phyloP scores from a whole-genome alignment of 1,139 yeast genomes.

The Debaryomyces subglobosus region DNA sequence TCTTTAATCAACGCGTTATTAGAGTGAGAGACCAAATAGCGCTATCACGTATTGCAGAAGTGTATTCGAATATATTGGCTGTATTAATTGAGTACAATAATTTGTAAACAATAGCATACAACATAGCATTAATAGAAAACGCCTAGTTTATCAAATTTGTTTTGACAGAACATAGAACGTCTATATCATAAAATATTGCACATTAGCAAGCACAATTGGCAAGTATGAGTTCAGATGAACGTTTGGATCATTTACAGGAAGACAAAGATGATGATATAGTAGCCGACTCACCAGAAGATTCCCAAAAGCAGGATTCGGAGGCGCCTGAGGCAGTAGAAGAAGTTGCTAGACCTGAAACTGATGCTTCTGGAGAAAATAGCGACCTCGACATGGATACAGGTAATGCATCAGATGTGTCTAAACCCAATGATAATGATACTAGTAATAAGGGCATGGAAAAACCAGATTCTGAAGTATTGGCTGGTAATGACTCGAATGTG shows the following conservation, averaged over 20 bases:
- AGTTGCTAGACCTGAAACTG: not conserved
- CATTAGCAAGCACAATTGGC: constrained; percentile 1
- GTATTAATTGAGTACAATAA: not conserved
- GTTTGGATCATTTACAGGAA: not conserved
- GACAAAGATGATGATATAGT: not conserved
- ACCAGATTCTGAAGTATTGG: constrained; percentile 6
- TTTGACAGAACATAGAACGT: not conserved
- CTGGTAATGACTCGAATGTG: not conserved
- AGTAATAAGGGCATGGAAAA: not conserved
- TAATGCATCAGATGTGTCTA: not conserved
- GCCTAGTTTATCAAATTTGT: not conserved
- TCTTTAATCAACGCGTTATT: constrained; percentile 5
- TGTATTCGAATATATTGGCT: not conserved
- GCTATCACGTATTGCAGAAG: constrained; percentile 2
- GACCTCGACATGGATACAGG: constrained; percentile 2
- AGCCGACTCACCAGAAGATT: not conserved
- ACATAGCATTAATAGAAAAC: not conserved
- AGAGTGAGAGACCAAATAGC: not conserved
- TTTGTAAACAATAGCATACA: constrained; percentile 2
- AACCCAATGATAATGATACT: not conserved
- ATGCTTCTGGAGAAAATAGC: constrained; percentile 2
- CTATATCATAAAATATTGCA: not conserved
- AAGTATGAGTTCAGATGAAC: constrained; percentile 5
- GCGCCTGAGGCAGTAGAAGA: not conserved
- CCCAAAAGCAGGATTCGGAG: not conserved